Conservation (phyloP, 140 eudicot species). For the Cichorium intybus region DNA sequence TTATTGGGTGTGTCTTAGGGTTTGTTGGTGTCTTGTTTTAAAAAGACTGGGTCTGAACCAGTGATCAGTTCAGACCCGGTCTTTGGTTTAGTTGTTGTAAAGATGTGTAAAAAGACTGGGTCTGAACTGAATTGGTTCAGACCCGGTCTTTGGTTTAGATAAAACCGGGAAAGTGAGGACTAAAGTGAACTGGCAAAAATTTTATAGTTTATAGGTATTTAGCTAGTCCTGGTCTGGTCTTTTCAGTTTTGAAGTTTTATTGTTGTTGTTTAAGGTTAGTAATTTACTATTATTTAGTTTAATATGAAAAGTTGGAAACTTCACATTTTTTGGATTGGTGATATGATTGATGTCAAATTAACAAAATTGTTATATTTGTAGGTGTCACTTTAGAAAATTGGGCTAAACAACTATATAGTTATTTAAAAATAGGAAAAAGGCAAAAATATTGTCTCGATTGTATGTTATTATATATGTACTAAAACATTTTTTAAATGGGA, state of each 20-base stretch:
- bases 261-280: slow-evolving; percentile 6
- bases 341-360: too few species aligned
- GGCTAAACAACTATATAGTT: too few species aligned
- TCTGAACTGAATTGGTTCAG: not conserved
- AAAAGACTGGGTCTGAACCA: slow-evolving; percentile 3
- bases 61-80: too few species aligned
- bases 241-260: slow-evolving; percentile 3
- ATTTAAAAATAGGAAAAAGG: too few species aligned
- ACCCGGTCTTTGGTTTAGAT: not conserved
- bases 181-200: slow-evolving; percentile 1
- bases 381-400: too few species aligned
- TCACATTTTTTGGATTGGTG: slow-evolving; percentile 1
- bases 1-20: not conserved
- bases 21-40: slow-evolving; percentile 18
- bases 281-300: slow-evolving; percentile 15
- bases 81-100: not conserved
- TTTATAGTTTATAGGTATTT: too few species aligned
- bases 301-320: slow-evolving; percentile 17
- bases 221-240: slow-evolving; percentile 4
- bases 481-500: too few species aligned
- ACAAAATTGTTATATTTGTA: too few species aligned
- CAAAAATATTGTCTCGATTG: too few species aligned
- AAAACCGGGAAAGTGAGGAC: too few species aligned
- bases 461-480: too few species aligned
- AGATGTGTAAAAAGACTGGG: slow-evolving; percentile 13